A percentile compares a stretch with the other conserved stretches of the same genome.
Evolutionary conservation across 768 basidiomycete species (phyloP).

Genomic region (Porphyrellus cyaneotinctus): DNA sequence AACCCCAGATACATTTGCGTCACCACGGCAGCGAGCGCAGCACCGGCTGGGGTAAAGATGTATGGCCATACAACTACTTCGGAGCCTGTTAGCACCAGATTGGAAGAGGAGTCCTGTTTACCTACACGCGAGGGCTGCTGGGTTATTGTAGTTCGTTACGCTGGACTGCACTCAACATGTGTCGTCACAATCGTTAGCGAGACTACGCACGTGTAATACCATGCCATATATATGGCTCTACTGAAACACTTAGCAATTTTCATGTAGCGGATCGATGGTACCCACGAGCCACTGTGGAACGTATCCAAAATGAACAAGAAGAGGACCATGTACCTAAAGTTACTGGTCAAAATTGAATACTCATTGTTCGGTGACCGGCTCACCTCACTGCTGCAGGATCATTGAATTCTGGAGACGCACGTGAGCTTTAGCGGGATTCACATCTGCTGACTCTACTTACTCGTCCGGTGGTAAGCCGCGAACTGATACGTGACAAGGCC

Average conservation of each 20-base stretch:
- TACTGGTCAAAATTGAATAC: not conserved
- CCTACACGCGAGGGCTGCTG: conserved; percentile 9
- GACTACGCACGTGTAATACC: conserved; percentile 13
- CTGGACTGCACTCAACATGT: not conserved
- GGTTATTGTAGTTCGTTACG: conserved; percentile 13
- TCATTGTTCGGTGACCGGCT: not conserved
- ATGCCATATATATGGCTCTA: conserved; percentile 20
- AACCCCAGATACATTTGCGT: conserved; percentile 47
- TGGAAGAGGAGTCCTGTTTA: not conserved
- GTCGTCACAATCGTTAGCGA: too few relatives aligned
- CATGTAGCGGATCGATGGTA: not conserved
- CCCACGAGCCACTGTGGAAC: conserved; percentile 5
- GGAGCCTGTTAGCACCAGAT: not conserved
- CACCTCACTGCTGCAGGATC: conserved; percentile 11
- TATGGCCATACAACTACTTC: conserved; percentile 45
- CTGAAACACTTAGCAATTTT: not conserved
- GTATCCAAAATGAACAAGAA: not conserved
- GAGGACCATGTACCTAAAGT: conserved; percentile 1
- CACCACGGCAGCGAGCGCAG: conserved; percentile 42
- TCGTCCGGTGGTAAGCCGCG: not conserved
- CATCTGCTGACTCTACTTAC: not conserved
- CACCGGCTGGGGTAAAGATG: conserved; percentile 47
- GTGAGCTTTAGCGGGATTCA: not conserved
- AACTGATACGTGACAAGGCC: conserved; percentile 36
- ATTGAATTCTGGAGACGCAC: conserved; percentile 9